Conservation (phyloP, 169 alveolate genomes). For the Plasmodium adleri region DNA sequence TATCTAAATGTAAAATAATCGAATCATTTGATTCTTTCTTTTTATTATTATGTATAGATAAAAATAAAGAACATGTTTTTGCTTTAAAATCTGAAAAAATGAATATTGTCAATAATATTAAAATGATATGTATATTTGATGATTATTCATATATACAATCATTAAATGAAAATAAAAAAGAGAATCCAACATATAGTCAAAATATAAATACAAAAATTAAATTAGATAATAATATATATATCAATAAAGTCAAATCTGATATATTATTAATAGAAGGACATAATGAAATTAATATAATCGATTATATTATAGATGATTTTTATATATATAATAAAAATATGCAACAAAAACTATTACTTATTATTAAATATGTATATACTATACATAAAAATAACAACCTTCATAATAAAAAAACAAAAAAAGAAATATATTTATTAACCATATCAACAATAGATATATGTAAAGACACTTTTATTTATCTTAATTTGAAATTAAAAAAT, state of each 20-base stretch:
- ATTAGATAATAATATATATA: conserved; percentile 31
- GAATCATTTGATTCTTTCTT: conserved; percentile 63
- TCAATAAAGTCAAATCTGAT: conserved; percentile 36
- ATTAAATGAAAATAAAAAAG: neutral
- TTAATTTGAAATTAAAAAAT: conserved; percentile 35
- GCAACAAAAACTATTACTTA: conserved; percentile 31
- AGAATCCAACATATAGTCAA: neutral
- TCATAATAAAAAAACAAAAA: conserved; percentile 17
- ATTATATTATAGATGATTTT: conserved; percentile 45
- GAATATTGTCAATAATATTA: conserved; percentile 58
- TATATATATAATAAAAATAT: conserved; percentile 25
- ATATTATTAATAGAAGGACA: conserved; percentile 10
- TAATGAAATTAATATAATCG: conserved; percentile 10
- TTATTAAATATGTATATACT: conserved; percentile 38
- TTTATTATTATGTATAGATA: conserved; percentile 62
- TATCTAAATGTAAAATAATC: conserved; percentile 34
- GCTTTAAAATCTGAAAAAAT: conserved; percentile 50
- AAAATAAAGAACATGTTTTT: conserved; percentile 31
- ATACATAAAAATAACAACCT: too few species aligned
- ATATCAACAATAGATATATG: conserved; percentile 59
- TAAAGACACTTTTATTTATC: conserved; percentile 29
- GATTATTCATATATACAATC: neutral
- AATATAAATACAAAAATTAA: neutral
- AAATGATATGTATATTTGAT: conserved; percentile 68
- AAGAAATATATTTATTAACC: conserved; percentile 23